Evolutionary conservation across 1,139 yeast species (phyloP).

Genomic region (Kazachstania sp.): DNA sequence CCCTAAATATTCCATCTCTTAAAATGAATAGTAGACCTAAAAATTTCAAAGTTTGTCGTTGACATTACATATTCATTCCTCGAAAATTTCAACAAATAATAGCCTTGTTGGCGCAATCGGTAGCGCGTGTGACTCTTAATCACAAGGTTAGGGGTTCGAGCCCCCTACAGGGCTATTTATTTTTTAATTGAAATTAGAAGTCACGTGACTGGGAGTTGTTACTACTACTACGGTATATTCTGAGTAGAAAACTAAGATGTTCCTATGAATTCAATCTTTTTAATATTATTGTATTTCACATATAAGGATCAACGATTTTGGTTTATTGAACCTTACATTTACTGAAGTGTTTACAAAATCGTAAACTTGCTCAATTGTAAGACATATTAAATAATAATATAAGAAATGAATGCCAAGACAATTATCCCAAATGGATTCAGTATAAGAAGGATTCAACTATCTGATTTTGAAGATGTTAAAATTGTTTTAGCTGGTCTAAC

Average conservation of each 20-base stretch:
- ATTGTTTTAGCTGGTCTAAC: conserved; percentile 50
- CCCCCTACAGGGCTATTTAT: conserved; percentile 36
- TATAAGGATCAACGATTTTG: too few relatives aligned
- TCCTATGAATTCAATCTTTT: too few relatives aligned
- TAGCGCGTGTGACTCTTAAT: conserved; percentile 41
- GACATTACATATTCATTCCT: too few relatives aligned
- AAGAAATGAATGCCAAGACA: background rate
- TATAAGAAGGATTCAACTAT: conserved; percentile 39
- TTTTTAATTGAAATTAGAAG: background rate
- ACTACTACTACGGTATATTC: too few relatives aligned
- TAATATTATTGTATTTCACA: too few relatives aligned
- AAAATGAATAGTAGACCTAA: background rate
- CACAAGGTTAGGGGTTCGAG: conserved; percentile 40
- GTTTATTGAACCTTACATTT: too few relatives aligned
- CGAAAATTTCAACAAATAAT: too few relatives aligned
- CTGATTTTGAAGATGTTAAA: conserved; percentile 45
- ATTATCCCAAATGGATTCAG: conserved; percentile 30
- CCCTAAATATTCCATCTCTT: too few relatives aligned
- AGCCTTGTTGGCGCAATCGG: conserved; percentile 42
- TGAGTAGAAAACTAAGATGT: too few relatives aligned
- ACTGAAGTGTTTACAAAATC: too few relatives aligned
- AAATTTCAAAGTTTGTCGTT: background rate
- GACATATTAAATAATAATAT: too few relatives aligned
- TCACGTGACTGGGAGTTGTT: background rate
- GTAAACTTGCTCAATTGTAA: too few relatives aligned